Conservation (phyloP, 75 land plant species). For the Chamaecyparis obtusa region DNA sequence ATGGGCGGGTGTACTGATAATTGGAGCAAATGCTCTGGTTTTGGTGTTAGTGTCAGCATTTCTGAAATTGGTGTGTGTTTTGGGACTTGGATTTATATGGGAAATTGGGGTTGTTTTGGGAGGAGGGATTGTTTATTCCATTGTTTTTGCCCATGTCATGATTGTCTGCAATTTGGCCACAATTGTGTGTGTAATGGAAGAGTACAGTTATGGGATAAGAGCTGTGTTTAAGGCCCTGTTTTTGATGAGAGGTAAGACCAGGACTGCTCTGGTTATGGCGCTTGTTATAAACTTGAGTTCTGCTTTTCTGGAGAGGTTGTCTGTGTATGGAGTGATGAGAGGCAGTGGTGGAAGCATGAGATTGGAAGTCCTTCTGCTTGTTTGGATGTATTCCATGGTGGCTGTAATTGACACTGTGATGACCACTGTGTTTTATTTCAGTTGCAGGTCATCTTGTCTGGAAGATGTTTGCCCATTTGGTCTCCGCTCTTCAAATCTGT, state of each 20-base stretch:
- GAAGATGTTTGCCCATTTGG: neutral
- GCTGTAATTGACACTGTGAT: constrained; percentile 29
- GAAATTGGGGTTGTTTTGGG: neutral
- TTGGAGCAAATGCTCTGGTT: neutral
- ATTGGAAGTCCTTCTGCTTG: constrained; percentile 33
- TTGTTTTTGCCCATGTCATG: constrained; percentile 20
- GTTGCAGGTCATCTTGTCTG: constrained; percentile 21
- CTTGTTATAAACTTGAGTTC: constrained; percentile 17
- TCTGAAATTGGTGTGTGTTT: neutral
- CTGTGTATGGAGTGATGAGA: constrained; percentile 26
- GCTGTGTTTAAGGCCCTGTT: constrained; percentile 15
- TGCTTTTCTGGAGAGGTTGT: constrained; percentile 28
- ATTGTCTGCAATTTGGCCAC: constrained; percentile 25
- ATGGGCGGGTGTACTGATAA: constrained; percentile 9
- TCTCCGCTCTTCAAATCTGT: neutral
- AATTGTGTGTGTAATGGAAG: constrained; percentile 28
- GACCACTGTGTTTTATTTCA: constrained; percentile 28
- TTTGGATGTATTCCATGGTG: constrained; percentile 31
- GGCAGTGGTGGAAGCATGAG: neutral
- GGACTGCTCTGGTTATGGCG: constrained; percentile 19
- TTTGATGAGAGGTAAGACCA: constrained; percentile 22
- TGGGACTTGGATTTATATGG: neutral
- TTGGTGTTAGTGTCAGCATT: neutral
- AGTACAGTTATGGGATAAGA: constrained; percentile 1
- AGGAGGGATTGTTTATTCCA: constrained; percentile 14